phyloP scores from a whole-genome alignment of 129 eudicot species.

The Chrysanthemum makinoi region DNA sequence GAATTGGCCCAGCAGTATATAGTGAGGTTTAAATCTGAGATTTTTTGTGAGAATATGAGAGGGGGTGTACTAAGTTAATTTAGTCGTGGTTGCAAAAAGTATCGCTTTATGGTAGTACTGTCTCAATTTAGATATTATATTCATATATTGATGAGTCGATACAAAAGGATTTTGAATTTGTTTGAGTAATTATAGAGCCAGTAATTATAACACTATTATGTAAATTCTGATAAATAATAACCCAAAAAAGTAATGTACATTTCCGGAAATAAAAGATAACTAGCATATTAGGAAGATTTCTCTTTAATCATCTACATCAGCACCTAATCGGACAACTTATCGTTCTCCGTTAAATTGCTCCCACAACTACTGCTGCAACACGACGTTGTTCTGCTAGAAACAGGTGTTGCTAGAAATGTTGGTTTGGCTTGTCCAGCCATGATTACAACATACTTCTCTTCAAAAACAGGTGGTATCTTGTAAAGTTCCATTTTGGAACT shows the following conservation, averaged over 20 bases:
- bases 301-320: background rate
- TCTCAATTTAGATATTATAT: no score
- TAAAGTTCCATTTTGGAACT: conserved; percentile 17
- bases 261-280: background rate
- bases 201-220: no score
- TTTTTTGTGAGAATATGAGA: no score
- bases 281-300: background rate
- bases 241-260: background rate
- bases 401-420: conserved; percentile 55
- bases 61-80: no score
- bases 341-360: conserved; percentile 1
- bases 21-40: no score
- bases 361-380: conserved; percentile 32
- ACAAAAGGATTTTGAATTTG: no score
- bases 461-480: conserved; percentile 29
- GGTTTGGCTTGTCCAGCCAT: conserved; percentile 68
- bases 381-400: conserved; percentile 43
- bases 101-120: no score
- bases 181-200: no score
- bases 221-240: no score
- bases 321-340: background rate
- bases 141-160: no score
- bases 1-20: no score
- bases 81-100: no score
- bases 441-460: conserved; percentile 57